Evolutionary conservation across 495 filamentous ascomycete species (phyloP), one percentile per base, ranked within the genome.

Genomic region (Penicillium daleae): DNA sequence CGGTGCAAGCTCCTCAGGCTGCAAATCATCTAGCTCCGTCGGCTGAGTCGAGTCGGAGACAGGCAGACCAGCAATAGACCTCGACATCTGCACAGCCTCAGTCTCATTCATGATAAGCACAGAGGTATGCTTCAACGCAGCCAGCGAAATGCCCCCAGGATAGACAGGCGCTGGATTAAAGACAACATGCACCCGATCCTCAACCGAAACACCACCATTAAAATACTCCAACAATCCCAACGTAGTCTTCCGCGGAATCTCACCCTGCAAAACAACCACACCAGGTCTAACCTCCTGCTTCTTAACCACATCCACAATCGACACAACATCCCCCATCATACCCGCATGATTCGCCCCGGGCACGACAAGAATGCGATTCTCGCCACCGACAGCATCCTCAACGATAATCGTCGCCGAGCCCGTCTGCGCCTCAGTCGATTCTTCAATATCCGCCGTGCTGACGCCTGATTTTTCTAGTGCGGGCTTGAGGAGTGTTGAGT

Each of bases 71-170:
- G 60, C 57, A 57, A 72, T 70, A 2, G 60, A 68, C 15, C 62
- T 48, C 22, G 79, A 32, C 82, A 95, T 75, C 24, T 90, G 82
- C 3, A 85, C 80, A 3, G 91, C 90, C 74, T 96, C 92, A 0
- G 87, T 90, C 76, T 96, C 92, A 68, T 96, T 96, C 59, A 96
- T 81, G 32, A 96, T 82, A 13, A 96, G 71, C 56, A 93, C 90
- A 1, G 82, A 81, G 6, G 95, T 77, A 12, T 82, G 81, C 2
- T 61, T 50, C 66, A 89, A 88, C 24, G 78, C 84, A 0, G 86
- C 86, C 4, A 95, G 65, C 12, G 67, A 48, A 22, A 72, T 60
- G 0, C 70, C 70, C 39, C 71, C 66, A 6, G 68, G 66, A 29
- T 85, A 80, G 1, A 92, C 92, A 8, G 89, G 89, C 13, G 88